These are phyloP conservation scores for Aspergillus diversus DNA, from an alignment of 495 filamentous ascomycete species.

Conservation along the genomic window DNA sequence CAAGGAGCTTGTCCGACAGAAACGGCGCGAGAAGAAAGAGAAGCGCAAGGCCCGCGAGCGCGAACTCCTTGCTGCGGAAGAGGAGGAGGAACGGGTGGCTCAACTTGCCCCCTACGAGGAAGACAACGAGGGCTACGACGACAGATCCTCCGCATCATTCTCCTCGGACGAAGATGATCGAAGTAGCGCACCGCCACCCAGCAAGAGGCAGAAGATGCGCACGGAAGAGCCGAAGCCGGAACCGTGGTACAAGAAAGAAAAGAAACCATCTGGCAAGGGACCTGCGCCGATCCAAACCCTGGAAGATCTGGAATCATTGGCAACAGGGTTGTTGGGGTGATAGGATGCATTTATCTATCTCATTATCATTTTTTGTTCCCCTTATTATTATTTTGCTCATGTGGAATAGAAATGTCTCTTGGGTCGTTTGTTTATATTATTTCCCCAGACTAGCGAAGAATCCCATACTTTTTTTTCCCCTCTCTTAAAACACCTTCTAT, in stretches of 20 bases:
- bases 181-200: slow-evolving; percentile 37
- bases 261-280: slow-evolving; percentile 43
- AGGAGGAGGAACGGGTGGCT: slow-evolving; percentile 47
- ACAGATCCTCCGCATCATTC: slow-evolving; percentile 42
- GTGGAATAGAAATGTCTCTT: no score
- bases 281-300: slow-evolving; percentile 75
- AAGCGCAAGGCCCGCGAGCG: slow-evolving; percentile 79
- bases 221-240: slow-evolving; percentile 42
- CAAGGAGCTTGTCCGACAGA: slow-evolving; percentile 76
- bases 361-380: slow-evolving; percentile 4
- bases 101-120: slow-evolving; percentile 48
- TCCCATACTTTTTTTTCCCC: no score
- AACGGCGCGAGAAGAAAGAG: slow-evolving; percentile 83
- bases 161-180: slow-evolving; percentile 29
- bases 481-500: no score
- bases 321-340: slow-evolving; percentile 74
- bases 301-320: slow-evolving; percentile 88
- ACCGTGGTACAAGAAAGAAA: slow-evolving; percentile 46
- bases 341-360: background rate
- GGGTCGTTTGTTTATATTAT: no score
- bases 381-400: background rate
- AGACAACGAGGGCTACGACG: slow-evolving; percentile 36
- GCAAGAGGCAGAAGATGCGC: slow-evolving; percentile 50
- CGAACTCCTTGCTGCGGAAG: slow-evolving; percentile 39
- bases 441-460: no score